Evolutionary conservation across 768 basidiomycete genomes (phyloP), one percentile per base, ranked within the genome.

Genomic region (Calocera viscosa): DNA sequence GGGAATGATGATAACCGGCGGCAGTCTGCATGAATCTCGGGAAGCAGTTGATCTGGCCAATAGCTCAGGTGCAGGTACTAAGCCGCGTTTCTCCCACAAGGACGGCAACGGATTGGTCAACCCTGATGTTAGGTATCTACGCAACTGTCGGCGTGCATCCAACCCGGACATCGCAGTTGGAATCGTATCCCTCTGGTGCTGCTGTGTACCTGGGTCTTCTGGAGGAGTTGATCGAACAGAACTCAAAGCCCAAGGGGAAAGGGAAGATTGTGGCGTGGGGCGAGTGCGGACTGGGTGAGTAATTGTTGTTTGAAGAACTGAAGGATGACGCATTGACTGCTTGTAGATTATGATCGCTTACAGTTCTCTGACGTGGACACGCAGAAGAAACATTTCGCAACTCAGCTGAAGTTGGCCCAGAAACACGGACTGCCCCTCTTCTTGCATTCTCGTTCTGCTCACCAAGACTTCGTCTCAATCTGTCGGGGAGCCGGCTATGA

Each of bases 141-240:
- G 83, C 86, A 19, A 91, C 91, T 0, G 82, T 86, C 8, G 90
- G 90, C 22, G 87, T 87, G 68, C 91, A 92, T 74, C 90, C 90
- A 0, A 90, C 89, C 17, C 85, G 87, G 22, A 83, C 86, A 0
- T 75, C 70, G 7, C 87, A 91, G 72, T 89, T 91, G 66, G 85
- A 86, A 35, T 75, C 78, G 66, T 80, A 80, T 72, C 74, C 76
- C 1, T 81, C 75, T 16, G 88, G 88, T 0, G 81, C 82, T 0
- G 80, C 82, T 0, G 84, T 78, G 1, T 92, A 91, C 72, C 74
- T 91, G 12, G 68, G 76, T 10, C 83, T 80, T 19, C 77, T 92
- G 33, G 83, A 86, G 67, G 73, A 77, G 28, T 72, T 91, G 1
- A 80, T 89, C 22, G 73, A 73, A 28, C 71, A 75, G 26, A 81